A percentile compares a stretch with the other conserved stretches of the same genome.
Evolutionary conservation across 179 eudicot species (phyloP).

Genomic region (Vitellaria paradoxa): DNA sequence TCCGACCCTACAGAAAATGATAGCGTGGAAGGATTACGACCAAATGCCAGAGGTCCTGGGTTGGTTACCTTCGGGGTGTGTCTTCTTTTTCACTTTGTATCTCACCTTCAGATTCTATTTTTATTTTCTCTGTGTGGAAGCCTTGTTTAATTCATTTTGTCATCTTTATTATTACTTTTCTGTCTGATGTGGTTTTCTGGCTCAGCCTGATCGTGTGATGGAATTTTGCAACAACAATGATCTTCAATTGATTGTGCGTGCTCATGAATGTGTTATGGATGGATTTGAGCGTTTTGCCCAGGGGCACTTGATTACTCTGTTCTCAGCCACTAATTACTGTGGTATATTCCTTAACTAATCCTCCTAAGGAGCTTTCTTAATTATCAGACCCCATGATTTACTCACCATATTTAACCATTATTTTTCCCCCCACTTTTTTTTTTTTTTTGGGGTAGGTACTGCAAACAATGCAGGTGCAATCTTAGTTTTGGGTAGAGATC

Average conservation of each 20-base stretch:
- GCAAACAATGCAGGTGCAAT: slow-evolving; percentile 99
- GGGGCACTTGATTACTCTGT: slow-evolving; percentile 93
- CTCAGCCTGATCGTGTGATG: slow-evolving; percentile 99
- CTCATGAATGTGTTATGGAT: slow-evolving; percentile 99
- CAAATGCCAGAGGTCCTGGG: slow-evolving; percentile 98
- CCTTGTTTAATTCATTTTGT: background rate
- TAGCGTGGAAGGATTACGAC: slow-evolving; percentile 94
- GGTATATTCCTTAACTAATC: slow-evolving; percentile 45
- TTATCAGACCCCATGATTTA: background rate
- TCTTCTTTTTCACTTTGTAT: slow-evolving; percentile 11
- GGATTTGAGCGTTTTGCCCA: slow-evolving; percentile 99
- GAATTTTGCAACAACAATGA: slow-evolving; percentile 98
- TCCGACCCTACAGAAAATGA: slow-evolving; percentile 99
- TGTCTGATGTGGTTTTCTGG: slow-evolving; percentile 14
- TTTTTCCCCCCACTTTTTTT: background rate
- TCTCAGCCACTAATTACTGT: slow-evolving; percentile 98
- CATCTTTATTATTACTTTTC: background rate
- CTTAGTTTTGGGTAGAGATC: slow-evolving; percentile 94
- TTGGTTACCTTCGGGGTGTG: slow-evolving; percentile 93
- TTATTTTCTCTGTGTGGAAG: background rate
- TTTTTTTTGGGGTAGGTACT: slow-evolving; percentile 53
- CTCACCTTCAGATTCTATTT: background rate
- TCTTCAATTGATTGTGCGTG: slow-evolving; percentile 97
- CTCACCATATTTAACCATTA: background rate
- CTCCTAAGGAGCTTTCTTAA: background rate